Evolutionary conservation across 495 filamentous ascomycete genomes (phyloP).

Genomic region (Schizothecium vesticola): DNA sequence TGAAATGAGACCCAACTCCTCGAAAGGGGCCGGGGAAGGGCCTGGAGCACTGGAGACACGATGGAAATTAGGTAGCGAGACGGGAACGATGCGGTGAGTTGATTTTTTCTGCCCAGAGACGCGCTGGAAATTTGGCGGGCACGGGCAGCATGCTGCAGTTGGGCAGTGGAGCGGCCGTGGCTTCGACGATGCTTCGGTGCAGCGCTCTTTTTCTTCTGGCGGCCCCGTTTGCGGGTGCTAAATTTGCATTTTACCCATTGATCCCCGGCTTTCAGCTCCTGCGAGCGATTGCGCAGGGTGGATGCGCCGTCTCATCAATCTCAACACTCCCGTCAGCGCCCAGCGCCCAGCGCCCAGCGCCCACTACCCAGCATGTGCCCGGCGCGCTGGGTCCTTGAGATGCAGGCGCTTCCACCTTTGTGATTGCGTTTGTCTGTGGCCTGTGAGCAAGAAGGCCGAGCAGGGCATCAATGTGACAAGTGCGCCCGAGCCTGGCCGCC

Average conservation of each 20-base stretch:
- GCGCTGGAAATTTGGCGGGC: slow-evolving; percentile 8
- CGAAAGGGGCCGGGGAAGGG: slow-evolving; percentile 9
- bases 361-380: not conserved
- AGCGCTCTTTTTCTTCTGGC: slow-evolving; percentile 4
- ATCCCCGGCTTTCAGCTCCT: slow-evolving; percentile 22
- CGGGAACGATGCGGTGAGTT: slow-evolving; percentile 3
- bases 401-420: slow-evolving; percentile 20
- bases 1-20: slow-evolving; percentile 6
- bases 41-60: not conserved
- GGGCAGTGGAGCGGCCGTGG: slow-evolving; percentile 21
- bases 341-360: not conserved
- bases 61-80: slow-evolving; percentile 4
- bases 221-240: slow-evolving; percentile 12
- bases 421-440: not conserved
- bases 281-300: slow-evolving; percentile 12
- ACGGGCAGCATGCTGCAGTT: slow-evolving; percentile 21
- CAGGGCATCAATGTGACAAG: not conserved
- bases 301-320: not conserved
- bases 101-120: not conserved
- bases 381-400: not conserved
- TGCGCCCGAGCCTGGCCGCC: slow-evolving; percentile 11
- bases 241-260: slow-evolving; percentile 23
- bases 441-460: not conserved
- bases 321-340: slow-evolving; percentile 1
- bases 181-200: slow-evolving; percentile 27